Conservation (phyloP, 129 eudicot genomes). For the Centella asiatica region DNA sequence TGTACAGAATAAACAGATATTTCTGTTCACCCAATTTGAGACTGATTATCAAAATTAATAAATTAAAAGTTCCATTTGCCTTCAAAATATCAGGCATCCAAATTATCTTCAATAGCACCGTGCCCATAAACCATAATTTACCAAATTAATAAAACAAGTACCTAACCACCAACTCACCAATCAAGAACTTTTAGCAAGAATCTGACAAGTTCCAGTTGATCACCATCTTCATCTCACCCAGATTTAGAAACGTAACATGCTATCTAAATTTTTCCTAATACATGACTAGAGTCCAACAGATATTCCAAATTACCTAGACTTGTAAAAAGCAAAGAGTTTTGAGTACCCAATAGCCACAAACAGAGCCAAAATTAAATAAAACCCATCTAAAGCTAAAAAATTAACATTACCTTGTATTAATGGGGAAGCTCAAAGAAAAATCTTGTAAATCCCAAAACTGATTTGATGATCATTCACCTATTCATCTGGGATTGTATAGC, state of each 20-base stretch:
- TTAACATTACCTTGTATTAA: no score
- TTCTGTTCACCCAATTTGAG: neutral
- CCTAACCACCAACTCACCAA: neutral
- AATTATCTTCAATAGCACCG: neutral
- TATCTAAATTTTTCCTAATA: neutral
- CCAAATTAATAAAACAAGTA: neutral
- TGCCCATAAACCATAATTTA: neutral
- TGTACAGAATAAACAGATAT: neutral
- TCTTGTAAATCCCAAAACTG: no score
- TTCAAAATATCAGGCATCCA: neutral
- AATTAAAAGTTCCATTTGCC: neutral
- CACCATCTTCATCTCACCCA: neutral
- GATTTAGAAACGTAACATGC: neutral
- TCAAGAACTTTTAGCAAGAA: neutral
- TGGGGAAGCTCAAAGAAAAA: no score
- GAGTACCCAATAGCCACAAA: no score
- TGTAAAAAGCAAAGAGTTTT: neutral
- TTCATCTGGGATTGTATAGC: no score
- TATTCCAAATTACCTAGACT: neutral
- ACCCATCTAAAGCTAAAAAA: neutral
- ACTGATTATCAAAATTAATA: no score
- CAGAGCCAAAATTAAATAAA: neutral
- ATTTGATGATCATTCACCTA: no score
- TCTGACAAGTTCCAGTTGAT: slow-evolving; percentile 1
- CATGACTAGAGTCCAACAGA: neutral